phyloP scores from a whole-genome alignment of 768 basidiomycete genomes.

The Paxillus ammoniavirescens region DNA sequence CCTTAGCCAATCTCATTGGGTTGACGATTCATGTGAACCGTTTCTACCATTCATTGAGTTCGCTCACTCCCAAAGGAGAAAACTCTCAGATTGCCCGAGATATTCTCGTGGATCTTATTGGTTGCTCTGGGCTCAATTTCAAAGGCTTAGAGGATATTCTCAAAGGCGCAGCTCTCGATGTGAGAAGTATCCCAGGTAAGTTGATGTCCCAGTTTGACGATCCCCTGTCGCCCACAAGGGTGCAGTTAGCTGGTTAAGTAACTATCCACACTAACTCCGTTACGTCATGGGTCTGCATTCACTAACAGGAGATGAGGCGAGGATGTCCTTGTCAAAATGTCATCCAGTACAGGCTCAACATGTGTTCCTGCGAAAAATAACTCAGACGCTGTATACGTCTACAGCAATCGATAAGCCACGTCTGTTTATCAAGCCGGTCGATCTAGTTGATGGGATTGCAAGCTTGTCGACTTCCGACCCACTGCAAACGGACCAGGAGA shows the following conservation, averaged over 20 bases:
- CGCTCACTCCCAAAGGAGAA: conserved; percentile 56
- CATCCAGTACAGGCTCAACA: conserved; percentile 50
- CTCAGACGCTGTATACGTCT: conserved; percentile 47
- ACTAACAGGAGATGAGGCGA: conserved; percentile 47
- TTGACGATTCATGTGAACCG: conserved; percentile 56
- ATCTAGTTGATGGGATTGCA: conserved; percentile 64
- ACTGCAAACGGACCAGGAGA: conserved; percentile 38
- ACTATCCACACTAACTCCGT: not conserved
- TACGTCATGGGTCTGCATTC: not conserved
- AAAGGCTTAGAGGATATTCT: conserved; percentile 49
- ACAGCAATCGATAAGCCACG: conserved; percentile 59
- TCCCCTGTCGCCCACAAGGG: not conserved
- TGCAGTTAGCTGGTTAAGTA: not conserved
- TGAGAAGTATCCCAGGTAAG: conserved; percentile 22
- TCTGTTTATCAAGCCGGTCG: conserved; percentile 69
- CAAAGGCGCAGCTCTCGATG: conserved; percentile 31
- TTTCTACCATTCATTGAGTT: conserved; percentile 53
- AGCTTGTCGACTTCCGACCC: conserved; percentile 39
- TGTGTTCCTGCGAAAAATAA: conserved; percentile 39
- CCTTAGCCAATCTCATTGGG: conserved; percentile 47
- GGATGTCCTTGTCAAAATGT: conserved; percentile 57
- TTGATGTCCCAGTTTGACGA: conserved; percentile 8
- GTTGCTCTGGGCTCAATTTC: conserved; percentile 65
- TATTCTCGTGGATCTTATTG: conserved; percentile 59
- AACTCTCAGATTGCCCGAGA: conserved; percentile 64